These are phyloP conservation scores for Apostasia shenzhenica DNA, from an alignment of 106 monocot species.

Conservation along the genomic window DNA sequence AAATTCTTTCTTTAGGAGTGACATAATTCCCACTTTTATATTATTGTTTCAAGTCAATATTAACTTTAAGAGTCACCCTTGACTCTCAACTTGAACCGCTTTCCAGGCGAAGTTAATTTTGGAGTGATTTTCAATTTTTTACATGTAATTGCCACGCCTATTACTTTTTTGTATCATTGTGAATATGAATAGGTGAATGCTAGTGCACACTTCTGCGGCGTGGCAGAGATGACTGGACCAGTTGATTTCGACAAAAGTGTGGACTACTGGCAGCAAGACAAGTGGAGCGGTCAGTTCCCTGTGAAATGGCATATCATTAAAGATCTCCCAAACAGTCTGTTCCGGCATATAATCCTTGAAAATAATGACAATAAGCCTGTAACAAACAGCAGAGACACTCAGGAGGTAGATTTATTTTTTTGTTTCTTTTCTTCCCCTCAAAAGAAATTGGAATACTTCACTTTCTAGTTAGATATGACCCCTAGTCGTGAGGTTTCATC, in stretches of 20 bases:
- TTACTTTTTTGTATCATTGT: background rate
- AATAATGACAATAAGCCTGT: slow-evolving; percentile 97
- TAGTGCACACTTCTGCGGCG: slow-evolving; percentile 87
- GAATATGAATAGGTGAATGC: slow-evolving; percentile 38
- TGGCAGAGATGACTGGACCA: slow-evolving; percentile 89
- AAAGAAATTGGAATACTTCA: too few species aligned
- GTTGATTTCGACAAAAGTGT: slow-evolving; percentile 94
- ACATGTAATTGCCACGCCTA: background rate
- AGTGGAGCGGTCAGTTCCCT: slow-evolving; percentile 85
- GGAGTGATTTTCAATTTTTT: background rate
- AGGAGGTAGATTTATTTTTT: slow-evolving; percentile 48
- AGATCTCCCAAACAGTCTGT: slow-evolving; percentile 78
- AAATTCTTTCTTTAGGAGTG: too few species aligned
- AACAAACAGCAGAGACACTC: slow-evolving; percentile 95
- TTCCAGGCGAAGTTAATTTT: background rate
- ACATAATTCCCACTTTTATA: too few species aligned
- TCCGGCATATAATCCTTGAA: slow-evolving; percentile 85
- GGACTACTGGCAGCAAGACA: slow-evolving; percentile 92
- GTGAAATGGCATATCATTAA: slow-evolving; percentile 90
- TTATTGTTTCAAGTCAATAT: too few species aligned
- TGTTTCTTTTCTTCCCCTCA: background rate
- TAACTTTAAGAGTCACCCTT: too few species aligned
- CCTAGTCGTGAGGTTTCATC: too few species aligned
- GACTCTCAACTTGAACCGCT: background rate
- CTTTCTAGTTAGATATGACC: too few species aligned